Percentiles rank a stretch among this genome's conserved stretches.
Evolutionary conservation across 1,284 basidiomycete species (phyloP).

Genomic region (Naganishia sp.): DNA sequence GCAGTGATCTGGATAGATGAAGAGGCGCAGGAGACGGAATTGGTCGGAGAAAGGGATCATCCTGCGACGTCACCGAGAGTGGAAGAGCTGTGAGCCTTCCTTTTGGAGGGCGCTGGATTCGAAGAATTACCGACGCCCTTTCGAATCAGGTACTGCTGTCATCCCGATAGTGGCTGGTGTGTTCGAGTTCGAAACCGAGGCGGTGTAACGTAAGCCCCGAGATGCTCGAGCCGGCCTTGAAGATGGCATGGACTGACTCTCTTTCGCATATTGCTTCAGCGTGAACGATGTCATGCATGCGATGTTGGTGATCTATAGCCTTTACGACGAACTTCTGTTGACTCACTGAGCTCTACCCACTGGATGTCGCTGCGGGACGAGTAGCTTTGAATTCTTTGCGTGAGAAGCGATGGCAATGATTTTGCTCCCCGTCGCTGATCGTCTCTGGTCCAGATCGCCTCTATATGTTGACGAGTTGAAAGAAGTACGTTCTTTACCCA

Average conservation of each 20-base stretch:
- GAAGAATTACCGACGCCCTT: not conserved
- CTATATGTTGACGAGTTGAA: constrained; percentile 35
- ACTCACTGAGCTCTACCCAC: not conserved
- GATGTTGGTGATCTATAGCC: constrained; percentile 19
- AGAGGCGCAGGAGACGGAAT: constrained; percentile 35
- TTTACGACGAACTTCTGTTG: not conserved
- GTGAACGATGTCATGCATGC: constrained; percentile 36
- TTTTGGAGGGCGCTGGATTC: too few species aligned
- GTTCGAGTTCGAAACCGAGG: constrained; percentile 35
- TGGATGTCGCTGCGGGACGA: not conserved
- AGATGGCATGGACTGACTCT: not conserved
- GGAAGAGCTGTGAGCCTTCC: constrained; percentile 27
- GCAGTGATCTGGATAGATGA: constrained; percentile 35
- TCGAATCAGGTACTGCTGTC: constrained; percentile 30
- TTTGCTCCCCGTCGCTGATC: not conserved
- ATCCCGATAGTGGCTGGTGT: constrained; percentile 33
- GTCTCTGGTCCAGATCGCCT: constrained; percentile 28
- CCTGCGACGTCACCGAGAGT: constrained; percentile 34
- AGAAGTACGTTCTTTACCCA: constrained; percentile 26
- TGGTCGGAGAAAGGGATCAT: constrained; percentile 35
- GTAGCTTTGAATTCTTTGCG: constrained; percentile 36
- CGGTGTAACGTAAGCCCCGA: constrained; percentile 33
- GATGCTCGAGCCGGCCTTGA: constrained; percentile 2
- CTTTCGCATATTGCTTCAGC: not conserved
- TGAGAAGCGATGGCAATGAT: not conserved